phyloP scores from a whole-genome alignment of 2,329 filamentous ascomycete genomes.

The Tolypocladium album region DNA sequence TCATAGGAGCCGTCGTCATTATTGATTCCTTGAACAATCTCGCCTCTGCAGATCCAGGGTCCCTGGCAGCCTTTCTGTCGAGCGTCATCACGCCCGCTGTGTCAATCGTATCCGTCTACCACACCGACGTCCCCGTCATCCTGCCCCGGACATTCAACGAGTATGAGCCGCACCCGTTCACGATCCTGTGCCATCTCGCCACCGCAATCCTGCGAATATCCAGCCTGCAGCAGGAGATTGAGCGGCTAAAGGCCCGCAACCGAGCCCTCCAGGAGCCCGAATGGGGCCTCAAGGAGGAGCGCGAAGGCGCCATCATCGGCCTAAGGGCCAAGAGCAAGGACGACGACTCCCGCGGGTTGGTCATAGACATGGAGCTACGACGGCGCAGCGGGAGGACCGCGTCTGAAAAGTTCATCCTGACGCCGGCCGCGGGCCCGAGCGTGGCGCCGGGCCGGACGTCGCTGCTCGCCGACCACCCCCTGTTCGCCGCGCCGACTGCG shows the following conservation, averaged over 20 bases:
- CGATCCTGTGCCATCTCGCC: constrained; percentile 71
- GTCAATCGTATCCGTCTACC: constrained; percentile 71
- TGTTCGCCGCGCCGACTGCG: constrained; percentile 41
- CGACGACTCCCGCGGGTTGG: constrained; percentile 37
- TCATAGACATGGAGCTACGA: constrained; percentile 78
- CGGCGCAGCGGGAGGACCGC: constrained; percentile 73
- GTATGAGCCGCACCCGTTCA: constrained; percentile 60
- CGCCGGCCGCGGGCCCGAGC: constrained; percentile 12
- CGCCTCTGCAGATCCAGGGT: constrained; percentile 37
- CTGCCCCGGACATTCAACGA: constrained; percentile 31
- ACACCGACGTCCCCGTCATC: constrained; percentile 62
- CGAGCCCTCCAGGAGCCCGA: constrained; percentile 64
- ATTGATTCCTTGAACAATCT: constrained; percentile 72
- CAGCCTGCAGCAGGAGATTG: constrained; percentile 63
- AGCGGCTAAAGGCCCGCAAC: constrained; percentile 63
- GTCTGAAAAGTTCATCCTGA: constrained; percentile 52
- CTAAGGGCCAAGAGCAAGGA: constrained; percentile 39
- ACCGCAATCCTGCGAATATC: constrained; percentile 71
- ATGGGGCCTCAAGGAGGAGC: constrained; percentile 67
- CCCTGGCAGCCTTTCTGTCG: constrained; percentile 59
- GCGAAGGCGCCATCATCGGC: constrained; percentile 69
- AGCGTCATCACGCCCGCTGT: constrained; percentile 53
- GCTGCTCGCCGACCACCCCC: constrained; percentile 67
- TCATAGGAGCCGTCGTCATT: constrained; percentile 59
- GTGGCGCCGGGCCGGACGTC: constrained; percentile 25